Base-by-base conservation (phyloP, 371 early-diverging fungal species). In the Sanchytrium tribonematis region DNA sequence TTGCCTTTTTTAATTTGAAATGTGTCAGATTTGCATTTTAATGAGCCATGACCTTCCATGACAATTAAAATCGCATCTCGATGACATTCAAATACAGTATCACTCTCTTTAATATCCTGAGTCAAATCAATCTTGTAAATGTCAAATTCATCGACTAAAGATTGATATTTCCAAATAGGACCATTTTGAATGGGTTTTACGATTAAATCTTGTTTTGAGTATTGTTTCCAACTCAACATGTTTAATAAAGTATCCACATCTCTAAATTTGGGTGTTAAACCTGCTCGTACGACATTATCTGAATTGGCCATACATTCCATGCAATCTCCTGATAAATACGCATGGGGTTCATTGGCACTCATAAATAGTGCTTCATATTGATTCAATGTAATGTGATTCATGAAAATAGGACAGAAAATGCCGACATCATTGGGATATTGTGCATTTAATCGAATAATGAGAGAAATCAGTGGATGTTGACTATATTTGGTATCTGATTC, bases 291-390 rank as follows among this genome's bases (percentile, higher is more conserved):
- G 0, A 97, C 97, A 74, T 97, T 97, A 77, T 97, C 97, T 69
- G 87, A 86, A 1, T 93, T 84, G 1, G 97, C 96, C 97, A 97
- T 97, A 76, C 94, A 95, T 77, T 97, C 97, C 66, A 95, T 83
- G 77, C 90, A 91, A 76, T 97, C 97, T 77, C 95, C 95, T 66
- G 85, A 89, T 65, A 95, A 73, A 72, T 97, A 97, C 1, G 97
- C 95, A 76, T 95, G 95, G 29, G 95, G 97, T 72, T 94, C 95
- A 73, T 94, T 91, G 0, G 95, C 93, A 1, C 89, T 91, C 75
- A 97, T 78, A 75, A 88, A 97, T 68, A 95, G 85, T n/a, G 88
- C 91, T 67, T 93, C 85, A 0, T 93, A 93, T 1, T 91, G 88
- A 66, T 73, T 70, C 73, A 97, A 78, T 5, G 74, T 71, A 66